Conservation (phyloP, 495 filamentous ascomycete genomes). For the Daldinia concentrica region DNA sequence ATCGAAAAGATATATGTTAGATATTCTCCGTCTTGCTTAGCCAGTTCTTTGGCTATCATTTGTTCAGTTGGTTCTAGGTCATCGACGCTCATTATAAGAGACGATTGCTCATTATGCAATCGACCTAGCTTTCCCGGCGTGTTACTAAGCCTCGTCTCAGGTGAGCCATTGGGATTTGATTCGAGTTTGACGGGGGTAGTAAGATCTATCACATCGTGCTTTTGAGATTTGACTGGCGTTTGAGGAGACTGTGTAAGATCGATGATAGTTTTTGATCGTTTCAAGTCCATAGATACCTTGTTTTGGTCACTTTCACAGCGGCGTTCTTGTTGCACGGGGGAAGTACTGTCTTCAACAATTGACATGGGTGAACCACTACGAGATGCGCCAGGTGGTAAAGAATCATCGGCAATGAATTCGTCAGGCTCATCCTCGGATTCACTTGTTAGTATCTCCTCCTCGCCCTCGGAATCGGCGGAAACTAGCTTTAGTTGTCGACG, state of each 20-base stretch:
- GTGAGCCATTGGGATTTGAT: neutral
- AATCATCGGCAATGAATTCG: slow-evolving; percentile 53
- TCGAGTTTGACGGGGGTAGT: slow-evolving; percentile 13
- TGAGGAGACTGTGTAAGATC: slow-evolving; percentile 12
- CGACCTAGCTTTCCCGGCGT: neutral
- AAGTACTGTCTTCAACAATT: slow-evolving; percentile 8
- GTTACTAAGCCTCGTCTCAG: neutral
- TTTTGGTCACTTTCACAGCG: neutral
- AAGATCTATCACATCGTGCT: slow-evolving; percentile 30
- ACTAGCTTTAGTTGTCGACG: slow-evolving; percentile 31
- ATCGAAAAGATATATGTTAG: slow-evolving; percentile 27
- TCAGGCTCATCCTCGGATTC: slow-evolving; percentile 60
- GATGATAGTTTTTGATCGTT: slow-evolving; percentile 1
- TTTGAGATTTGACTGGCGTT: slow-evolving; percentile 27
- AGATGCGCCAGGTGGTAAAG: neutral
- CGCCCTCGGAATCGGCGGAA: slow-evolving; percentile 27
- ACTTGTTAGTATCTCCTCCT: slow-evolving; percentile 57
- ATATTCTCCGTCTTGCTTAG: slow-evolving; percentile 20
- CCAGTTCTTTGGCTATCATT: slow-evolving; percentile 26
- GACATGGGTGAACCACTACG: slow-evolving; percentile 28
- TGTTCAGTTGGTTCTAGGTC: slow-evolving; percentile 36
- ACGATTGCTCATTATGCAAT: slow-evolving; percentile 10
- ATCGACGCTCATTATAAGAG: slow-evolving; percentile 26
- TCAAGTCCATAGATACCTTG: neutral
- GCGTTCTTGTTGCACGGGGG: slow-evolving; percentile 4